Base-by-base conservation (phyloP, 2,329 filamentous ascomycete genomes). In the Didymosphaeria variabile region DNA sequence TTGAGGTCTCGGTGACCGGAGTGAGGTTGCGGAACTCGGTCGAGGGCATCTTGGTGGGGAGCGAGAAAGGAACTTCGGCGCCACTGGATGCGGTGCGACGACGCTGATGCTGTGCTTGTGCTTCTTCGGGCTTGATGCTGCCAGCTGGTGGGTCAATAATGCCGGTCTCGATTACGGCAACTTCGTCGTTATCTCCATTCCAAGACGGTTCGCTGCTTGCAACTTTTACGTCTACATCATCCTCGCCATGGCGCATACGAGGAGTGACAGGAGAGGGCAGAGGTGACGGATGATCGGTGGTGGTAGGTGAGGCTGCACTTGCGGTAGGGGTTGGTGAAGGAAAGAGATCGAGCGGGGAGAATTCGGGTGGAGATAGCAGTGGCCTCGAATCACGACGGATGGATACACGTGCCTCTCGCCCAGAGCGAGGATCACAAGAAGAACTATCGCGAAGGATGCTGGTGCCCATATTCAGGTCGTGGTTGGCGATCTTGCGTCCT, bases 211-310 rank as follows among this genome's bases (percentile, higher is more conserved):
- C 76, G 57, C 77, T 79, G 55, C 67, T 71, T 8, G 75, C 77
- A 13, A 79, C 76, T 58, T 77, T 77, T 34, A 79, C 75, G 12
- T 65, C 57, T 10, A 77, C 61, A 31, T 73, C 74, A 15, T 55
- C 58, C 34, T 76, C 74, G 8, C 67, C 70, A 5, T 64, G 54
- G 19, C 70, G 70, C 29, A 68, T 65, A 12, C 72, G 71, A 5
- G 77, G 77, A 0, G 77, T 79, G n/a, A 77, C 59, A 0, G 77
- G 77, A 0, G 76, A 78, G 13, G 77, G 75, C 1, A 78, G 63
- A 34, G 70, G 74, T 1, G 74, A 76, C 1, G 70, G 62, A 49
- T 73, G 73, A 21, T 67, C 70, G 8, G 67, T 72, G 1, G 72
- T 77, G 3, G 71, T 74, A 21, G 73, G 73, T 2, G 75, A 76